Evolutionary conservation across 2,329 filamentous ascomycete genomes (phyloP), one percentile per base, ranked within the genome.

Genomic region (Fusarium oxysporum): DNA sequence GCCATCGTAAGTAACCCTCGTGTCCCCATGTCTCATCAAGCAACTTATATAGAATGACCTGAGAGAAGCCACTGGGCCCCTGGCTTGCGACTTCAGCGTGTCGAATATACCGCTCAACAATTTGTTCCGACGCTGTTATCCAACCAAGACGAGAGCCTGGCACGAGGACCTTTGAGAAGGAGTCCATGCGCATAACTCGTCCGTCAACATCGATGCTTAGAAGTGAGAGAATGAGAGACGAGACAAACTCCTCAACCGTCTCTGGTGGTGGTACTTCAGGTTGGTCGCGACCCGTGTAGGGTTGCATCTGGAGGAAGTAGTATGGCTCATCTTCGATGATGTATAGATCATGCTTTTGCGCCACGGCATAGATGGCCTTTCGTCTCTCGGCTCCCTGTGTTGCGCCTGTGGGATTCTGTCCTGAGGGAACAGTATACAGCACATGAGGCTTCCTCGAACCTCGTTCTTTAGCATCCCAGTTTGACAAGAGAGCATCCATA

Each of bases 21-120:
- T 99, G 96, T 30, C 96, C 96, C 96, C 96, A 99, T 55, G 92
- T 91, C 82, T 97, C 94, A 73, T 99, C 96, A 5, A 99, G 86
- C 28, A 99, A 86, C 83, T 97, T 97, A 85, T 93, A 95, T 61
- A 98, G 84, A 13, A 96, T 86, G 28, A 96, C 85, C 83, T 98
- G 96, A 0, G 93, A 91, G 78, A 97, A 89, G 47, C 96, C 96
- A 63, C 90, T 92, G 1, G 96, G 95, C 23, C 93, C 94, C 80
- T 99, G 96, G 50, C 91, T 94, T 43, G 91, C 92, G 28, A 92
- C 90, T 82, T 99, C 96, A 73, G 92, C 91, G 82, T 97, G 94
- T 48, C 93, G 92, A 70, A 92, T 86, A 82, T 94, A 97, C 43
- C 93, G 89, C 81, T 97, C 93, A 65, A 97, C 85, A 65, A 99